Evolutionary conservation across 495 filamentous ascomycete species (phyloP), one percentile per base, ranked within the genome.

Genomic region (Eremomyces bilateralis): DNA sequence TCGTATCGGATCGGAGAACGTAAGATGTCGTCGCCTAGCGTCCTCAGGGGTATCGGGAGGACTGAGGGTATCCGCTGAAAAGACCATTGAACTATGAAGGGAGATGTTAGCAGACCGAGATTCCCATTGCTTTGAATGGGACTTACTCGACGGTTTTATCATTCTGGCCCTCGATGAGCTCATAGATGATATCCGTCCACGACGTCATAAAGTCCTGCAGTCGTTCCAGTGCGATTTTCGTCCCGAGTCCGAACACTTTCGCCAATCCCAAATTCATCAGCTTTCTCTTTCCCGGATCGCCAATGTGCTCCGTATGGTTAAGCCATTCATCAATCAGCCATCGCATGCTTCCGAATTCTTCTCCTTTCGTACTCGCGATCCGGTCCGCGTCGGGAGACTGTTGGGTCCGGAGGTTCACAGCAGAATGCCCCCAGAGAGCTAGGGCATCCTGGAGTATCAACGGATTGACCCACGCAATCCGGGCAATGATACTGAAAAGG

Each of bases 291-390:
- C 64, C 69, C 3, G 67, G 59, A 50, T 81, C 71, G 27, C 67
- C 71, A 51, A 90, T 81, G 49, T 68, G 74, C 45, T 88, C 79
- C 44, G 90, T 80, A 44, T 84, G 75, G 22, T 56, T 53, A 56
- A 94, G 91, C 88, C 88, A 97, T 52, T 90, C 82, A 0, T 64
- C 59, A 27, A 80, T 53, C 20, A 95, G 60, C 83, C 82, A 92
- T 13, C 56, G 50, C 28, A 73, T 53, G n/a, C n/a, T n/a, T n/a
- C n/a, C n/a, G n/a, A n/a, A n/a, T n/a, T n/a, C n/a, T n/a, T n/a
- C n/a, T n/a, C n/a, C n/a, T n/a, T n/a, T n/a, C n/a, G n/a, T n/a
- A n/a, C n/a, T n/a, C n/a, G n/a, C n/a, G n/a, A n/a, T n/a, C n/a
- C n/a, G n/a, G n/a, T n/a, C n/a, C n/a, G n/a, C n/a, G n/a, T n/a